Evolutionary conservation across 202 grass and related monocot genomes (phyloP).

Genomic region (Hordeum pubiflorum): DNA sequence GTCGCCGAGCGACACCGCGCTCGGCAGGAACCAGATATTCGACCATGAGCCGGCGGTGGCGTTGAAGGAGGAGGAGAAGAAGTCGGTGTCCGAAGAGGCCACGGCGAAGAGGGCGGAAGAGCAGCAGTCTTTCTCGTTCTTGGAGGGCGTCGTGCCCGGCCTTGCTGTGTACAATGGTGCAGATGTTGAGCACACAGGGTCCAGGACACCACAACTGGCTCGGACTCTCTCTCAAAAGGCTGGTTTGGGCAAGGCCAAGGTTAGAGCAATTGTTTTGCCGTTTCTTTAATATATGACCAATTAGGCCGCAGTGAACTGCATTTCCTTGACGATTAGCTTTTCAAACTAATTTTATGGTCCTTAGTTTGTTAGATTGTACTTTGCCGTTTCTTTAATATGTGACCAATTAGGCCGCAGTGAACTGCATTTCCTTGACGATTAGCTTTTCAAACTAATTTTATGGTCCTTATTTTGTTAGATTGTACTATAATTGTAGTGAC

Average conservation of each 20-base stretch:
- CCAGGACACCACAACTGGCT: slow-evolving; percentile 28
- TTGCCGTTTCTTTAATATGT: background rate
- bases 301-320: background rate
- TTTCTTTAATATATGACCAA: background rate
- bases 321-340: background rate
- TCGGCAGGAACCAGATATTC: slow-evolving; percentile 33
- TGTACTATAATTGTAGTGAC: slow-evolving; percentile 3
- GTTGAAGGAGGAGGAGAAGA: slow-evolving; percentile 17
- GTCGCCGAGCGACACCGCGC: slow-evolving; percentile 72
- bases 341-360: background rate
- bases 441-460: background rate
- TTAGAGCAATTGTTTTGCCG: slow-evolving; percentile 22
- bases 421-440: background rate
- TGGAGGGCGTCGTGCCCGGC: slow-evolving; percentile 41
- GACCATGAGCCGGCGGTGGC: slow-evolving; percentile 21
- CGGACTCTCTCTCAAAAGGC: slow-evolving; percentile 55
- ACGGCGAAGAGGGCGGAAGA: slow-evolving; percentile 34
- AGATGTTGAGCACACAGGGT: slow-evolving; percentile 16
- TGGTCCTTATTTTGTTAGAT: background rate
- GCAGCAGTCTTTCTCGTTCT: slow-evolving; percentile 41
- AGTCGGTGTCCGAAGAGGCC: background rate
- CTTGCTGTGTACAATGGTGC: slow-evolving; percentile 19
- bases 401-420: background rate
- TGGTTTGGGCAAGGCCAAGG: slow-evolving; percentile 49
- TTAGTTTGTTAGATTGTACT: slow-evolving; percentile 1